Percentiles rank a stretch among this genome's conserved stretches.
phyloP scores from a whole-genome alignment of 768 basidiomycete genomes.

The Suillus alpinus region DNA sequence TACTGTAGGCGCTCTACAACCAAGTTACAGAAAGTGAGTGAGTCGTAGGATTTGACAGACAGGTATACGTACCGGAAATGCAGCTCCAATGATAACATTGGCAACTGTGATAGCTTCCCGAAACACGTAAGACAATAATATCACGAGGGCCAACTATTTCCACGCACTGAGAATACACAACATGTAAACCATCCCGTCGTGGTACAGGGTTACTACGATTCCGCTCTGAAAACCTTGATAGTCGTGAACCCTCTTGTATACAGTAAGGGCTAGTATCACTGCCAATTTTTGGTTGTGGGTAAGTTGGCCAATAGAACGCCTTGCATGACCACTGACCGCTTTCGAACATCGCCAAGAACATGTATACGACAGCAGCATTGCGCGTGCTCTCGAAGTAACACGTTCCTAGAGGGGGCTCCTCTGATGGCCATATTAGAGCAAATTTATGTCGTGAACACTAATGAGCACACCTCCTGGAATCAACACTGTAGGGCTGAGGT shows the following conservation, averaged over 20 bases:
- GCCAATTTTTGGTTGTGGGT: not conserved
- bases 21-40: not conserved
- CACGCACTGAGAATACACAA: constrained; percentile 14
- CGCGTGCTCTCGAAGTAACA: not conserved
- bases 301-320: not conserved
- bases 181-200: constrained; percentile 18
- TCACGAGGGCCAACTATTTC: not conserved
- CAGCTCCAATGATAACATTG: constrained; percentile 9
- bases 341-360: not conserved
- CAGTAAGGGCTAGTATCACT: constrained; percentile 1
- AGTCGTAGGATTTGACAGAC: not conserved
- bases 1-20: not conserved
- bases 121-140: not conserved
- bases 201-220: constrained; percentile 12
- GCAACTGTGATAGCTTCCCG: constrained; percentile 12
- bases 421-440: not conserved
- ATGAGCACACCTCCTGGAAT: constrained; percentile 4
- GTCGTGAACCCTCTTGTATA: constrained; percentile 2
- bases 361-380: not conserved
- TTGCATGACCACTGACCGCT: not conserved
- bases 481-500: constrained; percentile 2
- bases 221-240: constrained; percentile 5
- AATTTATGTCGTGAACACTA: not conserved
- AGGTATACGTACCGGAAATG: constrained; percentile 7
- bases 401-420: not conserved